phyloP scores from a whole-genome alignment of 2,329 filamentous ascomycete species.

The Fusarium beomiforme region DNA sequence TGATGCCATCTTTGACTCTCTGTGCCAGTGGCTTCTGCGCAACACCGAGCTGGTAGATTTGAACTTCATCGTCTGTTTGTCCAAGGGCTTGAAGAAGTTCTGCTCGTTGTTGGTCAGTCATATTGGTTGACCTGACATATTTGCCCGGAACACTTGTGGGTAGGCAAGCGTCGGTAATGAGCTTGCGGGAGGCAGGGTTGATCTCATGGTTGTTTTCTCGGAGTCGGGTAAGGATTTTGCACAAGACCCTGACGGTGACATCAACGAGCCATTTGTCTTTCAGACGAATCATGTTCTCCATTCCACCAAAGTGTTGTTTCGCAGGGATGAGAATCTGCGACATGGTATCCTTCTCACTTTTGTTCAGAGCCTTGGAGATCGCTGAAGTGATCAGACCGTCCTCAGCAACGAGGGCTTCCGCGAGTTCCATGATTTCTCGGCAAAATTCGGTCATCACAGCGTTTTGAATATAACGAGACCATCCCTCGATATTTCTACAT shows the following conservation, averaged over 20 bases:
- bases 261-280: slow-evolving; percentile 87
- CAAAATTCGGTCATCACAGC: slow-evolving; percentile 89
- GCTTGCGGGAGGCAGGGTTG: slow-evolving; percentile 65
- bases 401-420: slow-evolving; percentile 84
- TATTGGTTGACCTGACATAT: slow-evolving; percentile 76
- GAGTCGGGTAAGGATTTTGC: slow-evolving; percentile 85
- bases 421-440: slow-evolving; percentile 93
- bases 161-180: slow-evolving; percentile 74
- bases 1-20: slow-evolving; percentile 50
- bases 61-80: slow-evolving; percentile 65
- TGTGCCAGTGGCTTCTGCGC: slow-evolving; percentile 36
- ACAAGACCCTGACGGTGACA: slow-evolving; percentile 83
- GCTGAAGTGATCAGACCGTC: slow-evolving; percentile 85
- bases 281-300: slow-evolving; percentile 89
- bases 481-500: slow-evolving; percentile 83
- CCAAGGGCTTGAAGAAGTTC: slow-evolving; percentile 75
- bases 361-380: slow-evolving; percentile 53
- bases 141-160: slow-evolving; percentile 62
- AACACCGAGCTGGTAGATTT: slow-evolving; percentile 56
- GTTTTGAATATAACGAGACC: slow-evolving; percentile 82
- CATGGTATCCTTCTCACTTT: slow-evolving; percentile 53
- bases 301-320: slow-evolving; percentile 66
- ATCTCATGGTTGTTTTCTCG: slow-evolving; percentile 80
- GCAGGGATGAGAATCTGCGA: slow-evolving; percentile 52
- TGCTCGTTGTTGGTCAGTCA: slow-evolving; percentile 84